phyloP scores from a whole-genome alignment of 2,329 filamentous ascomycete genomes.

The Diaporthe caulivora region DNA sequence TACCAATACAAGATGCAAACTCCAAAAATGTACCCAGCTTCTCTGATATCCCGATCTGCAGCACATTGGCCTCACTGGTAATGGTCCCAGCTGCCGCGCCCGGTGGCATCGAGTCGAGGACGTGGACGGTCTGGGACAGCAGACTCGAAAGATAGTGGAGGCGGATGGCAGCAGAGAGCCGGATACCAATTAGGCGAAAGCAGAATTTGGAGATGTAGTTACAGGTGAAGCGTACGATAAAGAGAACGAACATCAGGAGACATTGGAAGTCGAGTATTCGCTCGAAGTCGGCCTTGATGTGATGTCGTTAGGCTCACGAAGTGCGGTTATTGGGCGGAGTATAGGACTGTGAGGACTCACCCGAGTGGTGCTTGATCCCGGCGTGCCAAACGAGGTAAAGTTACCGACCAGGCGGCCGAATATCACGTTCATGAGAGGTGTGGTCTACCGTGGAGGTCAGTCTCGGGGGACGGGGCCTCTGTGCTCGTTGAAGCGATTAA shows the following conservation, averaged over 20 bases:
- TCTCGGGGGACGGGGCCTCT: not conserved
- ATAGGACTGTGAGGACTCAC: conserved; percentile 17
- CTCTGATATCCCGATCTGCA: conserved; percentile 76
- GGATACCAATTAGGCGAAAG: conserved; percentile 72
- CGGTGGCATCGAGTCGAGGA: conserved; percentile 74
- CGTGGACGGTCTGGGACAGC: conserved; percentile 75
- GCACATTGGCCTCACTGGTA: conserved; percentile 71
- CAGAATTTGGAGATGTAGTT: conserved; percentile 57
- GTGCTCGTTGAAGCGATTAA: not conserved
- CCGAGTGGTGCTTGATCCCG: conserved; percentile 15
- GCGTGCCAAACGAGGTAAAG: conserved; percentile 53
- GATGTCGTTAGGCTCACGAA: not conserved
- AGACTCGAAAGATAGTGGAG: conserved; percentile 74
- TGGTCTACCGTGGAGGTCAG: conserved; percentile 49
- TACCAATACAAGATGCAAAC: conserved; percentile 61
- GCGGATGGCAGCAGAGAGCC: conserved; percentile 71
- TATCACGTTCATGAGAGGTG: conserved; percentile 71
- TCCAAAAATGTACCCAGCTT: conserved; percentile 72
- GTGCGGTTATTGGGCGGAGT: too few relatives aligned
- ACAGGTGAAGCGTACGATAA: conserved; percentile 25
- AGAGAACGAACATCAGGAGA: conserved; percentile 34
- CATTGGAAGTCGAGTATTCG: conserved; percentile 14
- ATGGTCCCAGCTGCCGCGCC: conserved; percentile 74
- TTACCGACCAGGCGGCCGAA: conserved; percentile 65
- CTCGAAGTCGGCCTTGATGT: conserved; percentile 17